Evolutionary conservation across 495 filamentous ascomycete genomes (phyloP).

Genomic region (Aspergillus diversus): DNA sequence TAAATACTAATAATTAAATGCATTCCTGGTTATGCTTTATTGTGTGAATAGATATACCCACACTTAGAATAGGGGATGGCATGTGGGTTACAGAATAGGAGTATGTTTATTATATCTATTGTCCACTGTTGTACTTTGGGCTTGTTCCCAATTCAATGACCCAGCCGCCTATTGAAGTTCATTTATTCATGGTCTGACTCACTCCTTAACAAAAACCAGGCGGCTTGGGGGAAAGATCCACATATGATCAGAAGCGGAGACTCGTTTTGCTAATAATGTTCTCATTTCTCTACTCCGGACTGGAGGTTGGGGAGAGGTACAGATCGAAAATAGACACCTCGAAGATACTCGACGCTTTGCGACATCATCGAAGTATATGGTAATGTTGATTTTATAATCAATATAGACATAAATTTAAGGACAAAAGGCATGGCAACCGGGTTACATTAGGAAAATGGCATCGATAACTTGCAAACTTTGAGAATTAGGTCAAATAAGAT

Average conservation of each 20-base stretch:
- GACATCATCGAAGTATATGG: background rate
- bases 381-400: slow-evolving; percentile 1
- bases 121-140: background rate
- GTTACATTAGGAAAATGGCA: background rate
- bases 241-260: background rate
- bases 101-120: background rate
- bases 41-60: background rate
- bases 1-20: too few species aligned
- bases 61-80: background rate
- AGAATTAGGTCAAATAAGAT: background rate
- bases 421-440: background rate
- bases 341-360: background rate
- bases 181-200: background rate
- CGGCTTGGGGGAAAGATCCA: background rate
- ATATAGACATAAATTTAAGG: slow-evolving; percentile 12
- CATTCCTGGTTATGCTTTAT: background rate
- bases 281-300: background rate
- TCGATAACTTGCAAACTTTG: background rate
- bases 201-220: background rate
- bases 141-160: background rate
- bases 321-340: background rate
- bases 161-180: background rate
- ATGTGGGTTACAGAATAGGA: background rate
- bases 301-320: background rate
- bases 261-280: background rate